phyloP scores from a whole-genome alignment of 2,329 filamentous ascomycete genomes.

The Immersiporthe knoxdaviesiana region DNA sequence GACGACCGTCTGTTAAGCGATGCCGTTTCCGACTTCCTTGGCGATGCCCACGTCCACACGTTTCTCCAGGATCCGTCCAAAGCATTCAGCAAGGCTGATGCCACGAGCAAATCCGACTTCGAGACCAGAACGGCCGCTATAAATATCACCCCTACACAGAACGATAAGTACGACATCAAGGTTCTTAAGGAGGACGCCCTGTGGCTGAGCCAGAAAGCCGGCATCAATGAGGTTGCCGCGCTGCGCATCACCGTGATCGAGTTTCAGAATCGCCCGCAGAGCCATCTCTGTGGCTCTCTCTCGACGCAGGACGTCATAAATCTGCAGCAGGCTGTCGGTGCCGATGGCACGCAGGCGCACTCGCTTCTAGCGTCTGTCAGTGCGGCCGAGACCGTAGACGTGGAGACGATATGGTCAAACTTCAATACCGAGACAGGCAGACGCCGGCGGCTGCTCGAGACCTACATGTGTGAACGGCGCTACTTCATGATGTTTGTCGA shows the following conservation, averaged over 20 bases:
- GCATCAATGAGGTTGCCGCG: slow-evolving; percentile 80
- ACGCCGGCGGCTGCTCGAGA: slow-evolving; percentile 68
- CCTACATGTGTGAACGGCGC: slow-evolving; percentile 73
- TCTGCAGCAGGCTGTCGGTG: slow-evolving; percentile 72
- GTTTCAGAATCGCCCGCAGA: slow-evolving; percentile 78
- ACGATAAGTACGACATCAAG: slow-evolving; percentile 71
- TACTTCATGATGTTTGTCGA: slow-evolving; percentile 69
- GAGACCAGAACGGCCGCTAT: slow-evolving; percentile 85
- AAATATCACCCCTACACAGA: slow-evolving; percentile 71
- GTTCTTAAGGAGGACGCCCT: slow-evolving; percentile 81
- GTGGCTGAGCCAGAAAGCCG: slow-evolving; percentile 80
- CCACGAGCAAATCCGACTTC: slow-evolving; percentile 71
- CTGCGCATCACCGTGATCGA: slow-evolving; percentile 81
- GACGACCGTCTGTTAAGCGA: slow-evolving; percentile 57
- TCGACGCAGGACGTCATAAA: slow-evolving; percentile 79
- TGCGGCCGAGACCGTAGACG: slow-evolving; percentile 50
- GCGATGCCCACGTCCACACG: slow-evolving; percentile 67
- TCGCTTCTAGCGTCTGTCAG: slow-evolving; percentile 59
- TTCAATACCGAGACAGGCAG: slow-evolving; percentile 67
- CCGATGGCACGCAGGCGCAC: slow-evolving; percentile 62
- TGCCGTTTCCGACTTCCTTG: slow-evolving; percentile 70
- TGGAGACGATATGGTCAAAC: slow-evolving; percentile 57
- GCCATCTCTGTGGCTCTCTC: slow-evolving; percentile 70
- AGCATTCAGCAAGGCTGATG: slow-evolving; percentile 66
- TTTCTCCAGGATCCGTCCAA: slow-evolving; percentile 71